A percentile compares a stretch with the other conserved stretches of the same genome.
These are phyloP conservation scores for Quercus alba DNA, from an alignment of 306 rosid genomes.

Conservation along the genomic window DNA sequence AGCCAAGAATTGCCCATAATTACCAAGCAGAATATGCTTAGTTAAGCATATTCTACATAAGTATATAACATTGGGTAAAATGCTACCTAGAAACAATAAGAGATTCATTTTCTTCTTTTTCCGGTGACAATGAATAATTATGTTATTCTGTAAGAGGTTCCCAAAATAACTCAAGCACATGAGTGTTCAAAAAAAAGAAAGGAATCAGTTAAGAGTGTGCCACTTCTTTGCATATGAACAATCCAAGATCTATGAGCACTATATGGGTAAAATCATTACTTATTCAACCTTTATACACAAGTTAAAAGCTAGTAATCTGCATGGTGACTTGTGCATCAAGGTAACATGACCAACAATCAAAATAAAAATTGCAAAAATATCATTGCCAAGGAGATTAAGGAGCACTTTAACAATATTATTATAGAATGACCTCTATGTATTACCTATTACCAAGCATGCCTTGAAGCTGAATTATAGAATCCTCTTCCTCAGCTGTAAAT, in stretches of 20 bases:
- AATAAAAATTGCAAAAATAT: no score
- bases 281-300: no score
- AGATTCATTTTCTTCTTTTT: background rate
- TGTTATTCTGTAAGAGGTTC: no score
- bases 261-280: background rate
- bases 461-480: constrained; percentile 43
- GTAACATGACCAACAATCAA: no score
- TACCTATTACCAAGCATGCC: constrained; percentile 61
- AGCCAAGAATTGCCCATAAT: no score
- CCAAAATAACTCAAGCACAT: no score
- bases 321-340: no score
- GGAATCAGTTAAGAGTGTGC: background rate
- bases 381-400: no score
- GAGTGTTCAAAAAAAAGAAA: background rate
- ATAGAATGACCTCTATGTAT: background rate
- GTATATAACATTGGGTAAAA: background rate
- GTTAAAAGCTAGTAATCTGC: no score
- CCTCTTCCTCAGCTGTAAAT: constrained; percentile 47
- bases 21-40: background rate
- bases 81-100: background rate
- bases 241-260: background rate
- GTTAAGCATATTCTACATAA: background rate
- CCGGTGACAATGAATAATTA: background rate
- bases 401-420: no score
- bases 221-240: background rate